These are phyloP conservation scores for Euphorbia pulcherrima DNA, from an alignment of 345 rosid genomes.

Conservation along the genomic window DNA sequence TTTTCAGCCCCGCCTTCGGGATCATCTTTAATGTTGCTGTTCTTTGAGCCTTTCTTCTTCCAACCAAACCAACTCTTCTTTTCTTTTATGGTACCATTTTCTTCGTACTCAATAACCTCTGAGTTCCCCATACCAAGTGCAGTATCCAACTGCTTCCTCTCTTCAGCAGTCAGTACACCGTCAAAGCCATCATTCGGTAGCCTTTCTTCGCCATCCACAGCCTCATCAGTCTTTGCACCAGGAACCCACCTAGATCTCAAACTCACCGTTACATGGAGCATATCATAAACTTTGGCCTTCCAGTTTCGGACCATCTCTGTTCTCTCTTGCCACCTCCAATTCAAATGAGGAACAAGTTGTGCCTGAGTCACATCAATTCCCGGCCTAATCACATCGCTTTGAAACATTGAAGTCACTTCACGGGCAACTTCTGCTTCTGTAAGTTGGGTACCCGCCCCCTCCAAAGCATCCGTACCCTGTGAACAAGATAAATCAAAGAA, in stretches of 20 bases:
- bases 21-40: slow-evolving; percentile 50
- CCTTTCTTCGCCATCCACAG: slow-evolving; percentile 72
- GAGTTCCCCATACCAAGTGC: slow-evolving; percentile 64
- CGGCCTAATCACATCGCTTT: slow-evolving; percentile 96
- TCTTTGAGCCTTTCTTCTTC: slow-evolving; percentile 70
- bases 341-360: slow-evolving; percentile 78
- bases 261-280: slow-evolving; percentile 95
- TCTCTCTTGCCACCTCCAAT: slow-evolving; percentile 97
- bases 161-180: slow-evolving; percentile 84
- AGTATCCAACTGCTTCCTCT: slow-evolving; percentile 74
- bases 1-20: slow-evolving; percentile 58
- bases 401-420: slow-evolving; percentile 91
- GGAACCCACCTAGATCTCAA: slow-evolving; percentile 96
- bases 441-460: slow-evolving; percentile 91
- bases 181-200: slow-evolving; percentile 55
- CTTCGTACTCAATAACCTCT: slow-evolving; percentile 48
- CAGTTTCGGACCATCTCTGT: slow-evolving; percentile 88
- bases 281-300: slow-evolving; percentile 96
- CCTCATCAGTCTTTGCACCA: slow-evolving; percentile 98
- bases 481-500: slow-evolving; percentile 85
- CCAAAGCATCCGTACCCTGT: slow-evolving; percentile 93
- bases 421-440: slow-evolving; percentile 90
- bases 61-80: slow-evolving; percentile 97
- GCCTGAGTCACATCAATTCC: slow-evolving; percentile 99
- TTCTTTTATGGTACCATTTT: slow-evolving; percentile 67